A percentile compares a stretch with the other conserved stretches of the same genome.
These are phyloP conservation scores for Talaromyces verruculosus DNA, from an alignment of 2,329 filamentous ascomycete genomes.

Conservation along the genomic window DNA sequence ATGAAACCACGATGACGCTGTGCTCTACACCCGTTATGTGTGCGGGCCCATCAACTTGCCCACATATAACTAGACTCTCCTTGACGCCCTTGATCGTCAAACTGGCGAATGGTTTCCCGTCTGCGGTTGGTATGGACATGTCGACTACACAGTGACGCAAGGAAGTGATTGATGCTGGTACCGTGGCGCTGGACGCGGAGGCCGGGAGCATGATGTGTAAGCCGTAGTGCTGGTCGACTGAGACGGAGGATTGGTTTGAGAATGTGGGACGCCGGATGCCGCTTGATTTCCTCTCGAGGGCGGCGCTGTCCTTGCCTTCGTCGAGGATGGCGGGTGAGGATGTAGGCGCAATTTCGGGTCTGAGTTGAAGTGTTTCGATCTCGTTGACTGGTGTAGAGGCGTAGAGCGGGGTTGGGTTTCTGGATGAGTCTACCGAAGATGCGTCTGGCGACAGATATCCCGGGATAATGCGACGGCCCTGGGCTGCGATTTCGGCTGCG, in stretches of 20 bases:
- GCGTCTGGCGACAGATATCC: conserved; percentile 43
- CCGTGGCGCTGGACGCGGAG: conserved; percentile 68
- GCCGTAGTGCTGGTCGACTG: conserved; percentile 65
- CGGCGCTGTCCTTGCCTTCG: conserved; percentile 26
- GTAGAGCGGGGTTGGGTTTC: conserved; percentile 37
- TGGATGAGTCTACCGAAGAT: conserved; percentile 45
- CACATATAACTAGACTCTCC: conserved; percentile 72
- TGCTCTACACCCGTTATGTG: conserved; percentile 76
- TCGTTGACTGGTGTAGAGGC: conserved; percentile 40
- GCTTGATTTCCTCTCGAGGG: conserved; percentile 25
- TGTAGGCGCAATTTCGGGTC: conserved; percentile 39
- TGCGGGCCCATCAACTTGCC: conserved; percentile 73
- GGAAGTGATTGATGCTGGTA: conserved; percentile 70
- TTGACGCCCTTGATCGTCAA: conserved; percentile 68
- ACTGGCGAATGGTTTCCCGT: conserved; percentile 67
- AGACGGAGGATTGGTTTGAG: conserved; percentile 59
- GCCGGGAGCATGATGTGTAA: conserved; percentile 75
- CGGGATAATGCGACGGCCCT: conserved; percentile 47
- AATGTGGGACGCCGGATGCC: conserved; percentile 58
- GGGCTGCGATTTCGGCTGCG: conserved; percentile 55
- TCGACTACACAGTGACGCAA: conserved; percentile 73
- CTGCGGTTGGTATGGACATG: conserved; percentile 65
- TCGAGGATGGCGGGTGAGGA: conserved; percentile 32
- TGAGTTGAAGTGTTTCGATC: conserved; percentile 35
- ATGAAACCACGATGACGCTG: conserved; percentile 74